Percentiles rank a stretch among this genome's conserved stretches.
phyloP scores from a whole-genome alignment of 2,329 filamentous ascomycete species.

The Ophiosphaerella korrae region DNA sequence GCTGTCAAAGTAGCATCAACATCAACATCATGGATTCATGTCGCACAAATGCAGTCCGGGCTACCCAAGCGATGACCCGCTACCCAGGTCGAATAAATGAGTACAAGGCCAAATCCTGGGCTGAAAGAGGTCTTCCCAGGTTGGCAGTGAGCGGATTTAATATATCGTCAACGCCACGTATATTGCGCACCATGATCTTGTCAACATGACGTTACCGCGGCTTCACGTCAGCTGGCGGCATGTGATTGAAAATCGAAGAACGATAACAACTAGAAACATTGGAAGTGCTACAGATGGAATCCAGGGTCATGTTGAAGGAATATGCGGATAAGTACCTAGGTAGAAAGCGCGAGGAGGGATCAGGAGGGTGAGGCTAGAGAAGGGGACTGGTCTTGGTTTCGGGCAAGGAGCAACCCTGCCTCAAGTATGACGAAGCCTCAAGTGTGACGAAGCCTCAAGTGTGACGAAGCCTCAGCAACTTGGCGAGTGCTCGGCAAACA shows the following conservation, averaged over 20 bases:
- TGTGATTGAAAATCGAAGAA: background rate
- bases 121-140: slow-evolving; percentile 12
- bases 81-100: slow-evolving; percentile 21
- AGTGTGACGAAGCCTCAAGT: too few relatives aligned
- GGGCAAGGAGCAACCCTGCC: too few relatives aligned
- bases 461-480: too few relatives aligned
- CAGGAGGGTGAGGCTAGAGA: background rate
- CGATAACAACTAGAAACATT: too few relatives aligned
- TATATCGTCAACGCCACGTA: slow-evolving; percentile 20
- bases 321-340: too few relatives aligned
- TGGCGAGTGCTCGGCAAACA: too few relatives aligned
- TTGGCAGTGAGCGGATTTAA: slow-evolving; percentile 13
- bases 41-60: slow-evolving; percentile 3
- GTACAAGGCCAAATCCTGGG: slow-evolving; percentile 7
- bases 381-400: too few relatives aligned
- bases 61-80: slow-evolving; percentile 15
- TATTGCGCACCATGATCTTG: slow-evolving; percentile 7
- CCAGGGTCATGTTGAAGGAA: too few relatives aligned
- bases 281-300: too few relatives aligned
- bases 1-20: background rate
- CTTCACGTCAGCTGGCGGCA: background rate
- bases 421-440: too few relatives aligned
- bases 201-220: too few relatives aligned
- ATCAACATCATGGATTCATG: background rate
- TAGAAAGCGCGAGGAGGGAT: background rate